Percentiles rank a stretch among this genome's conserved stretches.
phyloP scores from a whole-genome alignment of 2,329 filamentous ascomycete species.

The Aspergillus proliferans region DNA sequence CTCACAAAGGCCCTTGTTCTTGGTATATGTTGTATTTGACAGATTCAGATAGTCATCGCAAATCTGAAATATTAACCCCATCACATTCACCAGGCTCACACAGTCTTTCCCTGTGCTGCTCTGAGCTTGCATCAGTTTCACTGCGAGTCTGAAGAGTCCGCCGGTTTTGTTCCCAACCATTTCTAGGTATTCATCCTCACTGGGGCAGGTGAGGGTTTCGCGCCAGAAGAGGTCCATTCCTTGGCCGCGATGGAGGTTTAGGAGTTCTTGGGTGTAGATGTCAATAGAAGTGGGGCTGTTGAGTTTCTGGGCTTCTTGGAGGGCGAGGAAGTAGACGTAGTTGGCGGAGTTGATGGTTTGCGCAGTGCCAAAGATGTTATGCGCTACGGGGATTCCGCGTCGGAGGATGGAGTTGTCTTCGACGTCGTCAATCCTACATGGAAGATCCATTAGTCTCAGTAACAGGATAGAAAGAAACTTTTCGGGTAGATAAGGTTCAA shows the following conservation, averaged over 20 bases:
- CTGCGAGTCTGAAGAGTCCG: conserved; percentile 41
- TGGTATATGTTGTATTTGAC: conserved; percentile 61
- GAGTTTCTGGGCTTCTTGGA: conserved; percentile 38
- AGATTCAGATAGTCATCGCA: conserved; percentile 83
- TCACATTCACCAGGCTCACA: conserved; percentile 60
- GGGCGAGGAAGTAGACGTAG: conserved; percentile 43
- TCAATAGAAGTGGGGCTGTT: conserved; percentile 36
- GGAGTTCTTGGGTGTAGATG: conserved; percentile 41
- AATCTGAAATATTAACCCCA: conserved; percentile 43
- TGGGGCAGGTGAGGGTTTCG: conserved; percentile 41
- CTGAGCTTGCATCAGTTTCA: conserved; percentile 43
- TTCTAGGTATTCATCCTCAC: conserved; percentile 42
- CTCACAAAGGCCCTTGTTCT: conserved; percentile 91
- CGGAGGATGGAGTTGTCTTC: conserved; percentile 45
- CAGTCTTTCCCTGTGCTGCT: conserved; percentile 35
- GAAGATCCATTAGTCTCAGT: background rate
- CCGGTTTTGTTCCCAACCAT: conserved; percentile 48
- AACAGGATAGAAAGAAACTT: background rate
- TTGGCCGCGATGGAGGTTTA: conserved; percentile 44
- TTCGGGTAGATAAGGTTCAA: too few relatives aligned
- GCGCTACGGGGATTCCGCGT: conserved; percentile 43
- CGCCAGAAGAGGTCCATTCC: conserved; percentile 47
- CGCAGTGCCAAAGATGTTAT: conserved; percentile 45
- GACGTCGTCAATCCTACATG: conserved; percentile 43
- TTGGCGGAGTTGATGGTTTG: conserved; percentile 50